Evolutionary conservation across 2,329 filamentous ascomycete species (phyloP), one percentile per base, ranked within the genome.

Genomic region (Pseudogymnoascus sp.): DNA sequence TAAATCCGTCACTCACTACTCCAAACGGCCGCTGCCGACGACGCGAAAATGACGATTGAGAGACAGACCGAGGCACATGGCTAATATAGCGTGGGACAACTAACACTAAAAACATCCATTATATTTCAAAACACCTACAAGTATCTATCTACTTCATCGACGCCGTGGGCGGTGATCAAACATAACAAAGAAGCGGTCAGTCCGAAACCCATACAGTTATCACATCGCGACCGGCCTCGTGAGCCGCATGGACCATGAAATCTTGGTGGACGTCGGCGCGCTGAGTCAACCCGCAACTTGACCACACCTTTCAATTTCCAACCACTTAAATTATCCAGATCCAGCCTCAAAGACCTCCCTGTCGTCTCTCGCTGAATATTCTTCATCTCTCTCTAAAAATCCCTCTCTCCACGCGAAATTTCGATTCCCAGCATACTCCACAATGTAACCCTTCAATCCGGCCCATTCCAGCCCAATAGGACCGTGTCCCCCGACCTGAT

Each of bases 121-220:
- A 43, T 43, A 43, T 43, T 8, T 25, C 12, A 43, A 1, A 16
- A 16, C 43, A 11, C 4, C 43, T 50, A 30, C n/a, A 50, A 50
- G 43, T 50, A 50, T 30, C 43, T 50, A 50, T 30, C 43, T 16
- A 50, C 25, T 9, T 16, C 16, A 16, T 50, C 43, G 28, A 16
- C 43, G 8, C 20, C 43, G 8, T 30, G 22, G 41, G 8, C 6
- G 43, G 43, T 50, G 43, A 50, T 50, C 43, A 50, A 50, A 50
- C 39, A 43, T 43, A 32, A n/a, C 43, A 30, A 50, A 50, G 22
- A 50, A 50, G 43, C 43, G 43, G 43, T 50, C 43, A 50, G 43
- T 50, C 43, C 18, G 3, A 11, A 28, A 32, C 6, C 6, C 14
- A 50, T 12, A 28, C 28, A 30, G 14, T 50, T 50, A 50, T 50